Percentiles rank a stretch among this genome's conserved stretches.
Conservation (phyloP, 805 yeast genomes). For the Schizosaccharomyces octosporus region DNA sequence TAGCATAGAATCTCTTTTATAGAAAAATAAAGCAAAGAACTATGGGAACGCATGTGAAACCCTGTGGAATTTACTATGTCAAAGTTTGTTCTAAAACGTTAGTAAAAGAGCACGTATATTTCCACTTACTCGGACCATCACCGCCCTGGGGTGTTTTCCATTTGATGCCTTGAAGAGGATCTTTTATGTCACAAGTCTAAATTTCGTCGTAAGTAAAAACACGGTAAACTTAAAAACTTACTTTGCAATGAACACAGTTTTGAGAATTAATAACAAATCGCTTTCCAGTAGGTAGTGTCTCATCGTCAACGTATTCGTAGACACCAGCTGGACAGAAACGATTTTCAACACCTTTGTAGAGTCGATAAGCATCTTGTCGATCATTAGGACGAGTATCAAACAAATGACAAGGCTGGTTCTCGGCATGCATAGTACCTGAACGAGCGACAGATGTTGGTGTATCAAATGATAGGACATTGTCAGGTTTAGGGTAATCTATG, state of each 20-base stretch:
- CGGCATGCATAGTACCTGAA: slow-evolving; percentile 90
- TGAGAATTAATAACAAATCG: slow-evolving; percentile 84
- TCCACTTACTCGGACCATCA: slow-evolving; percentile 44
- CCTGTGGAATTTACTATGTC: too few species aligned
- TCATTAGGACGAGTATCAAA: slow-evolving; percentile 25
- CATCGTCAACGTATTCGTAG: slow-evolving; percentile 71
- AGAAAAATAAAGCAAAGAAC: too few species aligned
- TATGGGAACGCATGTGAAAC: too few species aligned
- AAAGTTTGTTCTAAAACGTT: too few species aligned
- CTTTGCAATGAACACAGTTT: slow-evolving; percentile 94
- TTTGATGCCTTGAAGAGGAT: slow-evolving; percentile 75
- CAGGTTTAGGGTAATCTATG: slow-evolving; percentile 86
- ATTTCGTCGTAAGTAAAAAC: background rate
- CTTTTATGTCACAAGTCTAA: slow-evolving; percentile 73
- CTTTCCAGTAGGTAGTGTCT: slow-evolving; percentile 31
- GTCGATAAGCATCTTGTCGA: slow-evolving; percentile 43
- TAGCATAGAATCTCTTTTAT: too few species aligned
- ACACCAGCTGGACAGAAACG: slow-evolving; percentile 97
- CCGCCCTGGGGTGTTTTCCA: slow-evolving; percentile 99
- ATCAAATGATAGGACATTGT: slow-evolving; percentile 78
- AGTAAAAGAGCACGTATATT: too few species aligned
- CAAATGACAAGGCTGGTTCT: slow-evolving; percentile 77
- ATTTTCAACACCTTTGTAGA: slow-evolving; percentile 65
- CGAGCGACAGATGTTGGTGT: slow-evolving; percentile 81
- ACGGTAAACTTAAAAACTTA: background rate